These are phyloP conservation scores for Malbranchea zuffiana DNA, from an alignment of 2,329 filamentous ascomycete genomes.

Conservation along the genomic window DNA sequence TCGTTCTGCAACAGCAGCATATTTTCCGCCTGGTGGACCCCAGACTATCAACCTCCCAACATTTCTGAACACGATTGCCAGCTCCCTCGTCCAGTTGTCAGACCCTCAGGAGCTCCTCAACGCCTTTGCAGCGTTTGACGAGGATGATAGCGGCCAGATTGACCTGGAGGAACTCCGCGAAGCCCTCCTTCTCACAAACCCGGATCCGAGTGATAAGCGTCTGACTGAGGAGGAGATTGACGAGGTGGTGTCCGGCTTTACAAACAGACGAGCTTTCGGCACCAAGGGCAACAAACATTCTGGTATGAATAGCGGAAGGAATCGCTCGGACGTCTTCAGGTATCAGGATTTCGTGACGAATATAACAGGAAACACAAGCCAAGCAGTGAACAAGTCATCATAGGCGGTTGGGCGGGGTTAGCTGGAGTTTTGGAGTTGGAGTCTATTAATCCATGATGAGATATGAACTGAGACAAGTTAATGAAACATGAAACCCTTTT, in stretches of 20 bases:
- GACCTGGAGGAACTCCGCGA: slow-evolving; percentile 73
- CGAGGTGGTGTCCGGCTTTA: slow-evolving; percentile 76
- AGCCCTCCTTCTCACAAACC: slow-evolving; percentile 69
- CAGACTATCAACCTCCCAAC: slow-evolving; percentile 71
- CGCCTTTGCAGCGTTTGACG: slow-evolving; percentile 89
- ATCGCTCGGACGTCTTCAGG: slow-evolving; percentile 77
- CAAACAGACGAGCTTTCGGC: slow-evolving; percentile 70
- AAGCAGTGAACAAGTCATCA: slow-evolving; percentile 4
- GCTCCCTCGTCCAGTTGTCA: slow-evolving; percentile 62
- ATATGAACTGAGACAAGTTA: too few species aligned
- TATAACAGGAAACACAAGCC: slow-evolving; percentile 44
- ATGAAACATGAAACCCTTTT: too few species aligned
- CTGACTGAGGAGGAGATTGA: slow-evolving; percentile 69
- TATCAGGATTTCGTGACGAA: slow-evolving; percentile 85
- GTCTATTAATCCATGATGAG: too few species aligned
- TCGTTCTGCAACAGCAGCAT: slow-evolving; percentile 59
- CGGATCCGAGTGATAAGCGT: slow-evolving; percentile 54
- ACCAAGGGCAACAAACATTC: slow-evolving; percentile 39
- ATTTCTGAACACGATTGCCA: slow-evolving; percentile 74
- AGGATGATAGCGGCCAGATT: slow-evolving; percentile 87
- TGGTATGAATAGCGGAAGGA: slow-evolving; percentile 42
- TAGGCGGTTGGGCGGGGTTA: too few species aligned
- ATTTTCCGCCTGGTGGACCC: slow-evolving; percentile 62
- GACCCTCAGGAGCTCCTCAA: slow-evolving; percentile 70
- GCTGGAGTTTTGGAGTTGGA: too few species aligned